These are phyloP conservation scores for Juglanconis sp. DNA, from an alignment of 2,329 filamentous ascomycete genomes.

Conservation along the genomic window DNA sequence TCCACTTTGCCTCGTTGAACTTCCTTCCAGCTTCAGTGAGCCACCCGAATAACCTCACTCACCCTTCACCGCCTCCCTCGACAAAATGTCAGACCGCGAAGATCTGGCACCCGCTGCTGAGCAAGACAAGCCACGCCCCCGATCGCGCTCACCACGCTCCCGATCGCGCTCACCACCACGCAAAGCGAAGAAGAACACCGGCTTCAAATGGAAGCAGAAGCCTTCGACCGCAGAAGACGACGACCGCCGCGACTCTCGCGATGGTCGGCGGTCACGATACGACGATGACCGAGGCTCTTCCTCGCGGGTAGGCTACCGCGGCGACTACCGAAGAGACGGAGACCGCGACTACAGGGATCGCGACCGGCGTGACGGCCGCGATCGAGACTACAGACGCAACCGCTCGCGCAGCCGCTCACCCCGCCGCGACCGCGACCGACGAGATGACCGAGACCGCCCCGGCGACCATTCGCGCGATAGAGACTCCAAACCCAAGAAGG, in stretches of 20 bases:
- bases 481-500: conserved; percentile 30
- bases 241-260: not conserved
- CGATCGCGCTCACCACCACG: conserved; percentile 9
- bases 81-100: conserved; percentile 6
- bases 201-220: conserved; percentile 31
- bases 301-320: conserved; percentile 2
- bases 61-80: not conserved
- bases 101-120: not conserved
- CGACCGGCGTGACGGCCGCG: conserved; percentile 33
- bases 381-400: conserved; percentile 28
- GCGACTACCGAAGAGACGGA: conserved; percentile 30
- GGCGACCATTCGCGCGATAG: conserved; percentile 19
- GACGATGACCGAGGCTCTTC: conserved; percentile 6
- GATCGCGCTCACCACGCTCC: not conserved
- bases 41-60: too few relatives aligned
- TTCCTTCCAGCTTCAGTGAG: too few relatives aligned
- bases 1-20: too few relatives aligned
- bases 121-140: not conserved
- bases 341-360: conserved; percentile 6
- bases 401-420: conserved; percentile 28
- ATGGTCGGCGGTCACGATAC: conserved; percentile 6
- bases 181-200: conserved; percentile 20
- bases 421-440: conserved; percentile 20
- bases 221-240: conserved; percentile 17
- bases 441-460: conserved; percentile 16